These are phyloP conservation scores for Sextonia rubra DNA, from an alignment of 164 flowering plant genomes.

Conservation along the genomic window DNA sequence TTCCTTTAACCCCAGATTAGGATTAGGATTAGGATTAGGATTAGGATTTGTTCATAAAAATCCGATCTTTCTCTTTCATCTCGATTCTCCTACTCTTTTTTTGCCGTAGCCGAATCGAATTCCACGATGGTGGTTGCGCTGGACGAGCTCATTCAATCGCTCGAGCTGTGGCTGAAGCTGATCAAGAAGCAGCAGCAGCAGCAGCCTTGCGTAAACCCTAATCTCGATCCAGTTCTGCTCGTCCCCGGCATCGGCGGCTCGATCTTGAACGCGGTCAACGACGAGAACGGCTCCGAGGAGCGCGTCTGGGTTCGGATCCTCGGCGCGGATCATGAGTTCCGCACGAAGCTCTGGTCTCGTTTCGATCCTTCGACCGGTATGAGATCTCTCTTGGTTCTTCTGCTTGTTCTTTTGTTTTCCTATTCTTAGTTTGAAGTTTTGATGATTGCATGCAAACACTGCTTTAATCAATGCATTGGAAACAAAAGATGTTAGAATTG, in stretches of 20 bases:
- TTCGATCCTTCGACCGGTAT: conserved; percentile 82
- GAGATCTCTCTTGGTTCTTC: background rate
- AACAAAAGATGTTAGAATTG: background rate
- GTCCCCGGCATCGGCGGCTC: conserved; percentile 98
- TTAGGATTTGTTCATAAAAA: background rate
- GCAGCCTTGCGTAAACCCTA: conserved; percentile 63
- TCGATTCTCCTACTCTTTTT: background rate
- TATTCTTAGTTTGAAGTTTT: background rate
- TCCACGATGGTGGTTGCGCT: conserved; percentile 46
- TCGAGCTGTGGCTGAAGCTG: conserved; percentile 59
- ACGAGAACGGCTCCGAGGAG: conserved; percentile 46
- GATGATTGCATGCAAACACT: background rate
- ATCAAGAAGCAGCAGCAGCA: conserved; percentile 27
- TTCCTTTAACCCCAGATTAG: background rate
- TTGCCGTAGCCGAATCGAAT: background rate
- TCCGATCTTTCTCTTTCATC: background rate
- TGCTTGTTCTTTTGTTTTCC: background rate
- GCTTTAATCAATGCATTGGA: background rate
- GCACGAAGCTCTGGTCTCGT: conserved; percentile 87
- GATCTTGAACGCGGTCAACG: conserved; percentile 69
- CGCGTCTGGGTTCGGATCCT: conserved; percentile 90
- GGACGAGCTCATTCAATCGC: conserved; percentile 52
- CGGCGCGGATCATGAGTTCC: conserved; percentile 65
- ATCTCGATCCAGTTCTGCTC: conserved; percentile 87
- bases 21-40: too few species aligned